Conservation (phyloP, 2,329 filamentous ascomycete genomes). For the Thelonectria olida region DNA sequence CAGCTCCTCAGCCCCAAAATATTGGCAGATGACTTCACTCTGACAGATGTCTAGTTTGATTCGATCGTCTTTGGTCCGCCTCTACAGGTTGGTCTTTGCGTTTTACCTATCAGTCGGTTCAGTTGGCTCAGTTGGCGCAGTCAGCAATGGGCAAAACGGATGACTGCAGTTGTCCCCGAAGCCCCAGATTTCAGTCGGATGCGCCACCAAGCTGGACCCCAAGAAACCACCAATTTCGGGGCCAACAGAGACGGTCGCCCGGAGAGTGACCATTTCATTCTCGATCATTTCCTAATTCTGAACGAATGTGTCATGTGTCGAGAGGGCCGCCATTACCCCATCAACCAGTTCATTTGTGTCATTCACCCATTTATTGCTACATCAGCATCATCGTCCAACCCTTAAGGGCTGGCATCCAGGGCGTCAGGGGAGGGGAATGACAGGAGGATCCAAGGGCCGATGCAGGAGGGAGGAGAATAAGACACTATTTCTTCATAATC, state of each 20-base stretch:
- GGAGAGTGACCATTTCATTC: slow-evolving; percentile 5
- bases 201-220: slow-evolving; percentile 8
- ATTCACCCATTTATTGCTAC: not conserved
- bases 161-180: not conserved
- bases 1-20: slow-evolving; percentile 4
- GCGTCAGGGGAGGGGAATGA: not conserved
- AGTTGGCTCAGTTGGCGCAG: not conserved
- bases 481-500: slow-evolving; percentile 1
- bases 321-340: not conserved
- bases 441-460: slow-evolving; percentile 1
- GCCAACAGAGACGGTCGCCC: slow-evolving; percentile 1
- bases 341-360: slow-evolving; percentile 1
- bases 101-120: not conserved
- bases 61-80: not conserved
- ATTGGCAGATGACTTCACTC: slow-evolving; percentile 2
- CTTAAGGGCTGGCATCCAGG: not conserved
- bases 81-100: not conserved
- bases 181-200: slow-evolving; percentile 13
- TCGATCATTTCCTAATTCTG: slow-evolving; percentile 13
- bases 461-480: slow-evolving; percentile 13
- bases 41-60: slow-evolving; percentile 8
- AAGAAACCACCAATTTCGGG: slow-evolving; percentile 3
- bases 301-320: slow-evolving; percentile 12
- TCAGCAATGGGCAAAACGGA: not conserved
- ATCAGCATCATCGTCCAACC: not conserved